phyloP scores from a whole-genome alignment of 768 basidiomycete genomes.

The Tulasnella sp. region DNA sequence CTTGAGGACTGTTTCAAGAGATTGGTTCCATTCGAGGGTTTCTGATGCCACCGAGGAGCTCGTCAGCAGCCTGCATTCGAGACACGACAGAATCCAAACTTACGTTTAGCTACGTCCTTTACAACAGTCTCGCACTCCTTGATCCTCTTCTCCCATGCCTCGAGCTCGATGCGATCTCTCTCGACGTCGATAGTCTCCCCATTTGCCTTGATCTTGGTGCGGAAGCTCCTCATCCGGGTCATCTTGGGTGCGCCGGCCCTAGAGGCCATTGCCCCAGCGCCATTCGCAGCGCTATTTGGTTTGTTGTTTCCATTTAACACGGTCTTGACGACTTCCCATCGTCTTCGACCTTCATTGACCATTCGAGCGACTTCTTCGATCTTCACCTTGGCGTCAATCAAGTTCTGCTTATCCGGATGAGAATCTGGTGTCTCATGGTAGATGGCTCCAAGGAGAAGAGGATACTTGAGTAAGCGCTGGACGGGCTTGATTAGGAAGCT shows the following conservation, averaged over 20 bases:
- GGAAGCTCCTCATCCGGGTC: conserved; percentile 31
- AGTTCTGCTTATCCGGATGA: conserved; percentile 61
- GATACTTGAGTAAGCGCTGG: conserved; percentile 91
- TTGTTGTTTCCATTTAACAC: conserved; percentile 43
- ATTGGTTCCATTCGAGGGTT: conserved; percentile 54
- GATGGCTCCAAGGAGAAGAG: conserved; percentile 67
- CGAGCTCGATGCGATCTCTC: conserved; percentile 43
- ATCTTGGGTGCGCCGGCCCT: conserved; percentile 16
- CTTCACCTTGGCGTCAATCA: conserved; percentile 50
- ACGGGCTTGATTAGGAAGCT: conserved; percentile 97
- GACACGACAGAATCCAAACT: neutral
- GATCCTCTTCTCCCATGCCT: conserved; percentile 52
- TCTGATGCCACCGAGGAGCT: neutral
- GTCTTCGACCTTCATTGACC: conserved; percentile 72
- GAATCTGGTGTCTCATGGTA: conserved; percentile 60
- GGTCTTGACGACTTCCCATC: conserved; percentile 74
- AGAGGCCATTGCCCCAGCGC: neutral
- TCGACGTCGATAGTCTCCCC: conserved; percentile 11
- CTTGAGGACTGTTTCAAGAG: conserved; percentile 48
- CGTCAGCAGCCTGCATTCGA: no score
- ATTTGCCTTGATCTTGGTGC: conserved; percentile 27
- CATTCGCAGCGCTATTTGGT: conserved; percentile 9
- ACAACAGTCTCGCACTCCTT: conserved; percentile 55
- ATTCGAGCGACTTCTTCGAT: conserved; percentile 71
- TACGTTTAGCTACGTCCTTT: conserved; percentile 53